Conservation (phyloP, 1,284 basidiomycete species). For the Malassezia furfur region DNA sequence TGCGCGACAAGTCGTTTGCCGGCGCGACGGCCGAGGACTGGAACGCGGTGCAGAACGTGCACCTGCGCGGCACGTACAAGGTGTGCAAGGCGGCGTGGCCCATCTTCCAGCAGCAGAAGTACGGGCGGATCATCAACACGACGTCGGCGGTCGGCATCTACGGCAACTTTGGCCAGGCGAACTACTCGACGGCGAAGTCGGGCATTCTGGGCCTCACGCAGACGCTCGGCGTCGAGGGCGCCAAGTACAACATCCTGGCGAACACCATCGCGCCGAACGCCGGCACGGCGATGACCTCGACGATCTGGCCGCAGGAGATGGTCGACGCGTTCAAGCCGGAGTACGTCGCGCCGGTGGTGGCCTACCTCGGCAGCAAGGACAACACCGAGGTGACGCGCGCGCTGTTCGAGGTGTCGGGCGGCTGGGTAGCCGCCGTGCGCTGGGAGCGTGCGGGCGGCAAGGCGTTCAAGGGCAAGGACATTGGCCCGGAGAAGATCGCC, state of each 20-base stretch:
- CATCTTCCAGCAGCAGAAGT: conserved; percentile 91
- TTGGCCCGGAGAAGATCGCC: conserved; percentile 36
- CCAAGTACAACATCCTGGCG: conserved; percentile 74
- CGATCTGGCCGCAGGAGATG: conserved; percentile 73
- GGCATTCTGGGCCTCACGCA: conserved; percentile 82
- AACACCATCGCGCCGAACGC: conserved; percentile 85
- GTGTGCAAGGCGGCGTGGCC: conserved; percentile 88
- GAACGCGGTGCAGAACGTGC: conserved; percentile 82
- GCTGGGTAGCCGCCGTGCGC: conserved; percentile 81
- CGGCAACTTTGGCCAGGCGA: conserved; percentile 88
- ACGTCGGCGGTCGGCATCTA: conserved; percentile 82
- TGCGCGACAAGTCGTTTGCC: conserved; percentile 75
- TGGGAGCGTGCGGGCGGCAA: conserved; percentile 83
- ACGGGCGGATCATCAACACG: conserved; percentile 88
- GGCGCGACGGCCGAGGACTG: conserved; percentile 85
- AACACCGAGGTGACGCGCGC: conserved; percentile 66
- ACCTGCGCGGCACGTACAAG: conserved; percentile 60
- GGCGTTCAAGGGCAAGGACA: conserved; percentile 42
- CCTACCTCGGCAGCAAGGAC: conserved; percentile 72
- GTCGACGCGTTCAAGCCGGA: conserved; percentile 93
- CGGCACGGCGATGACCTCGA: conserved; percentile 53
- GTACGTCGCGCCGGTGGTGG: conserved; percentile 80
- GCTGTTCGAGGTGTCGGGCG: conserved; percentile 81
- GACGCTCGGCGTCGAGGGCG: conserved; percentile 82
- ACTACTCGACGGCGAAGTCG: conserved; percentile 71